Conservation (phyloP, 1,139 yeast genomes). For the Suhomyces maxii region DNA sequence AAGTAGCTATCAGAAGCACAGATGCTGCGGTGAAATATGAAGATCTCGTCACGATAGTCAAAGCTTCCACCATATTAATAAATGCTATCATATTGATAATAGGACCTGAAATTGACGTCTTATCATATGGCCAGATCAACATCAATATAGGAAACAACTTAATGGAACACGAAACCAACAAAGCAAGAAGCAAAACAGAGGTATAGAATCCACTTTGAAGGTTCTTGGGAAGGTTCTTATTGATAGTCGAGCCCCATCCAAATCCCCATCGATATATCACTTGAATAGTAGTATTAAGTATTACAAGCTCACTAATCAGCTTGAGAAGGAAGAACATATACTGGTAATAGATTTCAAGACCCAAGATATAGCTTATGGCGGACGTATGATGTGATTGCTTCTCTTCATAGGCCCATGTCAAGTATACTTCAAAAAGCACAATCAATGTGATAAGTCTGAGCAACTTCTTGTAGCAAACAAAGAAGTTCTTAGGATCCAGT, state of each 20-base stretch:
- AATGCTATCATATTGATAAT: slow-evolving; percentile 60
- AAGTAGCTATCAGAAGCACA: slow-evolving; percentile 15
- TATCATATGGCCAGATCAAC: slow-evolving; percentile 95
- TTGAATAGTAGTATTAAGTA: slow-evolving; percentile 55
- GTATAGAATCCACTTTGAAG: slow-evolving; percentile 26
- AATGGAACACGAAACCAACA: slow-evolving; percentile 73
- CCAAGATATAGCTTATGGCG: slow-evolving; percentile 35
- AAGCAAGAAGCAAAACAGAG: slow-evolving; percentile 59
- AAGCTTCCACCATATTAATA: slow-evolving; percentile 65
- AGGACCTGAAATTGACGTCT: slow-evolving; percentile 59
- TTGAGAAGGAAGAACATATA: slow-evolving; percentile 65
- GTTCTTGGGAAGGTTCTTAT: slow-evolving; percentile 18
- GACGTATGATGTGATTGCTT: slow-evolving; percentile 38
- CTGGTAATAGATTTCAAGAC: slow-evolving; percentile 53
- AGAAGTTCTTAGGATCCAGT: neutral
- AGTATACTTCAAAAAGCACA: slow-evolving; percentile 83
- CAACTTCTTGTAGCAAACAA: slow-evolving; percentile 25
- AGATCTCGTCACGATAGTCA: slow-evolving; percentile 52
- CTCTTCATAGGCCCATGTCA: slow-evolving; percentile 91
- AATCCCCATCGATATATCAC: slow-evolving; percentile 31
- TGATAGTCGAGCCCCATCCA: slow-evolving; percentile 32
- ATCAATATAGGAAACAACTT: slow-evolving; percentile 88
- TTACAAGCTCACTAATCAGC: slow-evolving; percentile 58
- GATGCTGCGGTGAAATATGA: slow-evolving; percentile 36
- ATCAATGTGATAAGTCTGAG: slow-evolving; percentile 61